These are phyloP conservation scores for Aspergillus glaucus DNA, from an alignment of 2,329 filamentous ascomycete genomes.

Conservation along the genomic window DNA sequence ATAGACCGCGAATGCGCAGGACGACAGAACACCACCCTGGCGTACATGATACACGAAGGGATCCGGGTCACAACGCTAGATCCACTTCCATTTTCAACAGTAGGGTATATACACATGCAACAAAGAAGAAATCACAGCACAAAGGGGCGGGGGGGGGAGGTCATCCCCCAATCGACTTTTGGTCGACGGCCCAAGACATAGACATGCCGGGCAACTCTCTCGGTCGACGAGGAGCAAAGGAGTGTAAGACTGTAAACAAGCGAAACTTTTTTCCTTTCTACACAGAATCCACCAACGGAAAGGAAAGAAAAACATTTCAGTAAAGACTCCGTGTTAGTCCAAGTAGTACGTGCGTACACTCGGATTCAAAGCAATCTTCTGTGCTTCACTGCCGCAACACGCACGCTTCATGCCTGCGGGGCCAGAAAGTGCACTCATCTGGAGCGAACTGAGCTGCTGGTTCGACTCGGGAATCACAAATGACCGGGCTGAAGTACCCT, in stretches of 20 bases:
- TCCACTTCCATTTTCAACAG: conserved; percentile 19
- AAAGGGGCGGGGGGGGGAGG: conserved; percentile 5
- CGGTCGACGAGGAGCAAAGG: conserved; percentile 13
- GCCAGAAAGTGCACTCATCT: conserved; percentile 24
- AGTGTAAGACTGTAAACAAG: conserved; percentile 12
- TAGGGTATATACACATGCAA: conserved; percentile 23
- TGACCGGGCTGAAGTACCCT: conserved; percentile 26
- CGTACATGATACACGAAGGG: conserved; percentile 27
- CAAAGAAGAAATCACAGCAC: conserved; percentile 19
- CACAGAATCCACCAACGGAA: conserved; percentile 15
- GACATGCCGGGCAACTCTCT: conserved; percentile 6
- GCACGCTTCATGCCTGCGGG: conserved; percentile 35
- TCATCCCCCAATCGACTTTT: conserved; percentile 9
- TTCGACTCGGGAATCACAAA: conserved; percentile 23
- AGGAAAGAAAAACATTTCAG: conserved; percentile 8
- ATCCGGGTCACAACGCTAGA: conserved; percentile 13
- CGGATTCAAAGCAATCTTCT: conserved; percentile 31
- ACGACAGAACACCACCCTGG: conserved; percentile 17
- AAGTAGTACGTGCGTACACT: conserved; percentile 25
- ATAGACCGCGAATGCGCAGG: conserved; percentile 16
- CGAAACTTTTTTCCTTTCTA: conserved; percentile 16
- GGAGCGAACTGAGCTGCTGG: conserved; percentile 15
- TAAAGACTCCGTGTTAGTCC: conserved; percentile 12
- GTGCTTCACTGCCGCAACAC: conserved; percentile 35
- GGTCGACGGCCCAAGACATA: conserved; percentile 8